Evolutionary conservation across 371 early-diverging fungal species (phyloP), one percentile per base, ranked within the genome.

Genomic region (Rhizopus delemar): DNA sequence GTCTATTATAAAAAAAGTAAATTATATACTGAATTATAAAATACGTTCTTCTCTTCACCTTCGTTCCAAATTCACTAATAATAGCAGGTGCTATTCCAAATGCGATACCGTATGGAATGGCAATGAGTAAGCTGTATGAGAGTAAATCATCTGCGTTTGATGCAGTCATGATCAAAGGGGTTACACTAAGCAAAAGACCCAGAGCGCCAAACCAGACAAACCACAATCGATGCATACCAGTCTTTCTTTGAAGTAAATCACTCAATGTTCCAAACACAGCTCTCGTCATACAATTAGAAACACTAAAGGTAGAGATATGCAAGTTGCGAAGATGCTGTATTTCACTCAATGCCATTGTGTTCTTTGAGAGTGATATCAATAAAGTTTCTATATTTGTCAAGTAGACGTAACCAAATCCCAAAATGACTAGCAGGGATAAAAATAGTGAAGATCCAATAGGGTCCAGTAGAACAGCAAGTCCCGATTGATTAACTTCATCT

Each of bases 391-490:
- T 51, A 9, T 70, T 71, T 5, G 78, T 70, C 9, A 78, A 28
- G 51, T 78, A 78, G 4, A 78, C 75, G 60, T 78, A 78, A 8
- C 78, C 78, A 16, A 73, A 22, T 31, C 78, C 78, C 3, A 75
- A 62, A 0, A 63, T 52, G 12, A 78, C 62, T 28, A 78, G 61
- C 33, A 75, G 48, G 2, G 72, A 49, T 28, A 65, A 48, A 15
- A 71, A 71, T 8, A 75, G 45, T 3, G 78, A 59, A 46, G 68
- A 65, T 2, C 75, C 75, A 15, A 66, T 60, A n/a, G 75, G 75
- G 22, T 78, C 63, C 2, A 49, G 57, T 41, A 78, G 65, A 41
- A 78, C 66, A 4, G 59, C 65, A 22, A 63, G 36, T 0, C 78
- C 75, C 0, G 73, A 68, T 13, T 60, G 38, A 28, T 29, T 32